These are phyloP conservation scores for Hyaloscypha variabilis DNA, from an alignment of 495 filamentous ascomycete species.

Conservation along the genomic window DNA sequence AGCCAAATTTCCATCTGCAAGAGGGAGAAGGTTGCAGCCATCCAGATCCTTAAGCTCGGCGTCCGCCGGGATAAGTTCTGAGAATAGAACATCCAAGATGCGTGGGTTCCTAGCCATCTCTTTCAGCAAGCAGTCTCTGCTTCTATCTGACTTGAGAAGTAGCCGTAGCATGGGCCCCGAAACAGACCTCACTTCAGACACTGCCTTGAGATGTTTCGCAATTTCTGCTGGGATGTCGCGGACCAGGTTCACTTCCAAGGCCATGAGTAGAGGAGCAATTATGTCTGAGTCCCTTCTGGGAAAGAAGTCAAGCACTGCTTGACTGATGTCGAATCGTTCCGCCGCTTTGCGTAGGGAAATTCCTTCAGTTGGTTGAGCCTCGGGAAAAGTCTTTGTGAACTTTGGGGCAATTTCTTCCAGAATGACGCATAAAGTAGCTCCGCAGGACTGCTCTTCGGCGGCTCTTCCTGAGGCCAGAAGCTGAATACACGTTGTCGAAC, in stretches of 20 bases:
- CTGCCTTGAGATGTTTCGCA: not conserved
- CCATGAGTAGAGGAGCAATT: constrained; percentile 17
- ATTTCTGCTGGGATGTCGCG: constrained; percentile 14
- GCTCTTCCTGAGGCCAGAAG: constrained; percentile 38
- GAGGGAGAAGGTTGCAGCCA: constrained; percentile 37
- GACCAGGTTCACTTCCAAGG: constrained; percentile 20
- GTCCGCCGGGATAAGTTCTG: constrained; percentile 10
- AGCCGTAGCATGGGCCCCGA: constrained; percentile 9
- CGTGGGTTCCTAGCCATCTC: constrained; percentile 6
- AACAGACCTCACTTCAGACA: not conserved
- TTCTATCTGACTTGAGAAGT: constrained; percentile 24
- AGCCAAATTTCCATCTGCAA: constrained; percentile 33
- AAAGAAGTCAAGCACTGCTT: constrained; percentile 18
- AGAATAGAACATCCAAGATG: constrained; percentile 21
- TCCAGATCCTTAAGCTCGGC: constrained; percentile 19
- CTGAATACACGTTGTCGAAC: constrained; percentile 30
- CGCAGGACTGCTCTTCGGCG: constrained; percentile 19
- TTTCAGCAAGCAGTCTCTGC: constrained; percentile 8
- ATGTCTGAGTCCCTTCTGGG: constrained; percentile 7
- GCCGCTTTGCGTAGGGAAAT: not conserved
- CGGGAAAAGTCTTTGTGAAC: constrained; percentile 20
- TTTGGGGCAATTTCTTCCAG: constrained; percentile 17
- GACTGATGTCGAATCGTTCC: constrained; percentile 13
- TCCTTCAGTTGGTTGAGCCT: constrained; percentile 6
- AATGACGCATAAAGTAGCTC: constrained; percentile 21